Conservation (phyloP, 805 yeast species). For the Sungouiozyma ichnusensis region DNA sequence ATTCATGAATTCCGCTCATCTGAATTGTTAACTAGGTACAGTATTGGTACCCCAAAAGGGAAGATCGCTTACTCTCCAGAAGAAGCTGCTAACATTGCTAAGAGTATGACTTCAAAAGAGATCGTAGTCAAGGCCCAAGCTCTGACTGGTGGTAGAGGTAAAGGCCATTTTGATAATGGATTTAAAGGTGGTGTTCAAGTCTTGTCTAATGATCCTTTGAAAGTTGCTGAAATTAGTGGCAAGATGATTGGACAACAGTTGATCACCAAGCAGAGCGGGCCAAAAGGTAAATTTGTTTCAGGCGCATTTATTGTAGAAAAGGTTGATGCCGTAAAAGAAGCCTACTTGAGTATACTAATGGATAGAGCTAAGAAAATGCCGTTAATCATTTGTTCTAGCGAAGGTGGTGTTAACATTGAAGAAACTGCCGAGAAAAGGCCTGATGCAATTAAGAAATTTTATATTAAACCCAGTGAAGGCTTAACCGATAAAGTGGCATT, state of each 20-base stretch:
- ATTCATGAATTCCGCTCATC: slow-evolving; percentile 96
- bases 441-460: slow-evolving; percentile 79
- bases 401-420: slow-evolving; percentile 99
- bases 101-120: slow-evolving; percentile 51
- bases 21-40: slow-evolving; percentile 67
- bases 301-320: slow-evolving; percentile 95
- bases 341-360: slow-evolving; percentile 87
- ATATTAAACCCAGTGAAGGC: slow-evolving; percentile 59
- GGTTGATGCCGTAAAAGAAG: slow-evolving; percentile 88
- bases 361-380: slow-evolving; percentile 89
- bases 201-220: slow-evolving; percentile 52
- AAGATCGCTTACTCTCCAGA: slow-evolving; percentile 82
- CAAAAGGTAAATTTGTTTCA: slow-evolving; percentile 92
- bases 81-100: slow-evolving; percentile 78
- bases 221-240: slow-evolving; percentile 75
- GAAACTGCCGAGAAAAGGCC: slow-evolving; percentile 93
- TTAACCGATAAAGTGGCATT: slow-evolving; percentile 68
- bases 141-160: slow-evolving; percentile 98
- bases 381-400: slow-evolving; percentile 87
- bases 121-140: slow-evolving; percentile 98
- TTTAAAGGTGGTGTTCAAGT: slow-evolving; percentile 94
- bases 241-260: slow-evolving; percentile 89
- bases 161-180: slow-evolving; percentile 94
- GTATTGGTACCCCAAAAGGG: slow-evolving; percentile 86
- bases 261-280: slow-evolving; percentile 96